Conservation (phyloP, 352 stramenopile species). For the Phytophthora pisi region DNA sequence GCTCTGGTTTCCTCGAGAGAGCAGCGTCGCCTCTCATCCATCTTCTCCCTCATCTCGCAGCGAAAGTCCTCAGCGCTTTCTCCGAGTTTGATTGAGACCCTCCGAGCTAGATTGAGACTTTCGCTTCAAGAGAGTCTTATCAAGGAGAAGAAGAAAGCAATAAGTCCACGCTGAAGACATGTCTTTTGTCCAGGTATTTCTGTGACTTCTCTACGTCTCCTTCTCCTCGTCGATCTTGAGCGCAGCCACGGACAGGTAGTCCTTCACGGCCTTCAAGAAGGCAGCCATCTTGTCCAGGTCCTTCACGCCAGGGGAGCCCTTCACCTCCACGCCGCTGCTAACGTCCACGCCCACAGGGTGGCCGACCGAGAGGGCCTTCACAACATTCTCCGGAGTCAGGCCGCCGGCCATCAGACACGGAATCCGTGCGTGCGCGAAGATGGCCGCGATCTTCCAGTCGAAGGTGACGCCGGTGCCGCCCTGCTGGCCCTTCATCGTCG, state of each 20-base stretch:
- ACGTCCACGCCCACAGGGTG: constrained; percentile 95
- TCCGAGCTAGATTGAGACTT: background rate
- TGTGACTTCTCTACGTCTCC: constrained; percentile 32
- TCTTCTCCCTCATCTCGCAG: constrained; percentile 30
- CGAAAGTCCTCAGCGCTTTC: constrained; percentile 15
- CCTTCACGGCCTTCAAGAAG: constrained; percentile 72
- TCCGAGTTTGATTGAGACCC: background rate
- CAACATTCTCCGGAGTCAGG: constrained; percentile 94
- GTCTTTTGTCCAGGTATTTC: constrained; percentile 5
- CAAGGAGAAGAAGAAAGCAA: background rate
- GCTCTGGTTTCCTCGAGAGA: constrained; percentile 1
- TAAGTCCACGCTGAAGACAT: constrained; percentile 11
- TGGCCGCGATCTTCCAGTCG: constrained; percentile 95
- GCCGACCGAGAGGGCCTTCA: constrained; percentile 82
- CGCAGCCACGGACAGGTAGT: constrained; percentile 57
- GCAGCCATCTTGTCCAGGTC: constrained; percentile 58
- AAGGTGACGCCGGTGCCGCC: constrained; percentile 95
- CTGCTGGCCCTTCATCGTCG: constrained; percentile 93
- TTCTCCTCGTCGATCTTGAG: constrained; percentile 75
- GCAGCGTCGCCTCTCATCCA: constrained; percentile 9
- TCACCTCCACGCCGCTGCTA: constrained; percentile 94
- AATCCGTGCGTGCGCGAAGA: constrained; percentile 89
- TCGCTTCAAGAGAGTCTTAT: background rate
- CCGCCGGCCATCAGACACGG: constrained; percentile 97
- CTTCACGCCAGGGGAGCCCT: constrained; percentile 69